Evolutionary conservation across 2,329 filamentous ascomycete genomes (phyloP).

Genomic region (Hymenoscyphus albidus): DNA sequence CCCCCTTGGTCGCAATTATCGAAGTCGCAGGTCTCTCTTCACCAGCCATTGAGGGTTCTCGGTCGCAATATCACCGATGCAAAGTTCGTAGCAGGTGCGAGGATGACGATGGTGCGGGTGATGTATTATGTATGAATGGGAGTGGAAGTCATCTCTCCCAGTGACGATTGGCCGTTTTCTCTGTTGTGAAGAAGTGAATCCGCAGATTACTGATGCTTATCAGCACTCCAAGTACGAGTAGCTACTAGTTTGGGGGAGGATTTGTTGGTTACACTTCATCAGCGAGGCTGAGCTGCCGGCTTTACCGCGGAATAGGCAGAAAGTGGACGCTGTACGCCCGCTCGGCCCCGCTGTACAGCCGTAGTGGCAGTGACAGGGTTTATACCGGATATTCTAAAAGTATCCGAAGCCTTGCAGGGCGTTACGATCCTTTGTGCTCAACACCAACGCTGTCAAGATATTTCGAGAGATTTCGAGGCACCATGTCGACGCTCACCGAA

Average conservation of each 20-base stretch:
- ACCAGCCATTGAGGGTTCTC: constrained; percentile 24
- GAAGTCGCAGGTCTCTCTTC: constrained; percentile 19
- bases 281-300: constrained; percentile 17
- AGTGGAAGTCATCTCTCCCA: neutral
- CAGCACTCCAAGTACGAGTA: too few species aligned
- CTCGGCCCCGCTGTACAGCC: too few species aligned
- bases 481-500: constrained; percentile 23
- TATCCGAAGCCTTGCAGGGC: constrained; percentile 14
- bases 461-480: constrained; percentile 8
- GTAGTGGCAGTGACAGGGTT: neutral
- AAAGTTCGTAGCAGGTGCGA: neutral
- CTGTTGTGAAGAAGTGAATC: neutral
- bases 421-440: neutral
- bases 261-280: neutral
- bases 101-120: neutral
- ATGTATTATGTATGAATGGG: neutral
- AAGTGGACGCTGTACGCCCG: neutral
- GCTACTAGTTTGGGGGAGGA: neutral
- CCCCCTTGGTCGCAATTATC: constrained; percentile 18
- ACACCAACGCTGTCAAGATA: neutral
- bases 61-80: constrained; percentile 6
- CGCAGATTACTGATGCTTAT: constrained; percentile 12
- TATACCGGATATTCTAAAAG: neutral
- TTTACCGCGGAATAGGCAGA: neutral
- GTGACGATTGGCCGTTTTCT: neutral